Conservation (phyloP, 306 rosid species). For the Gastrolobium villosum region DNA sequence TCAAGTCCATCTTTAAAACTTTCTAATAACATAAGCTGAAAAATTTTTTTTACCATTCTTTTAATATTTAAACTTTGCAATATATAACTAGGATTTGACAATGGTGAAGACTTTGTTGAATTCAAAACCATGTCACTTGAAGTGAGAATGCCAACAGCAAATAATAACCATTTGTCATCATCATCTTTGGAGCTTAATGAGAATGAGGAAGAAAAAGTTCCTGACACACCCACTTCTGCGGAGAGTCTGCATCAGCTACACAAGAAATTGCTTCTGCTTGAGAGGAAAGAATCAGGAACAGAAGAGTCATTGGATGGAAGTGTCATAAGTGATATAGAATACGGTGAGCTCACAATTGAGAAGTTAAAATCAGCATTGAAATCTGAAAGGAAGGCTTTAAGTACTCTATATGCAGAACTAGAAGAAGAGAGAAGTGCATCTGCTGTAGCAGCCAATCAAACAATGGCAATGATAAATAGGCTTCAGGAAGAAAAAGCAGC, state of each 20-base stretch:
- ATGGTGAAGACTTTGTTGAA: slow-evolving; percentile 60
- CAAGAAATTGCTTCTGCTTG: slow-evolving; percentile 72
- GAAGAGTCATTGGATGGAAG: slow-evolving; percentile 94
- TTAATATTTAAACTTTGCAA: slow-evolving; percentile 10
- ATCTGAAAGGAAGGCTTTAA: slow-evolving; percentile 78
- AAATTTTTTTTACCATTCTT: too few species aligned
- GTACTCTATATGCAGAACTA: slow-evolving; percentile 77
- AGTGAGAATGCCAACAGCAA: slow-evolving; percentile 52
- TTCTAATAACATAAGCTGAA: not conserved
- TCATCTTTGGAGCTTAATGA: slow-evolving; percentile 60
- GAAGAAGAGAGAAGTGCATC: slow-evolving; percentile 99
- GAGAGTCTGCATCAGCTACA: slow-evolving; percentile 74
- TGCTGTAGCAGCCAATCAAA: slow-evolving; percentile 91
- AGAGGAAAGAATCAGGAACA: slow-evolving; percentile 77
- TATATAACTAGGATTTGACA: slow-evolving; percentile 51
- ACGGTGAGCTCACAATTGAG: slow-evolving; percentile 68
- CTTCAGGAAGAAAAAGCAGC: slow-evolving; percentile 98
- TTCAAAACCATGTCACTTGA: slow-evolving; percentile 65
- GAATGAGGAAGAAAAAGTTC: slow-evolving; percentile 77
- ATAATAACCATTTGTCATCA: slow-evolving; percentile 46
- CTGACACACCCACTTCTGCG: slow-evolving; percentile 81
- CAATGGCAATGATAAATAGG: slow-evolving; percentile 99
- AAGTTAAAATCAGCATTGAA: slow-evolving; percentile 73
- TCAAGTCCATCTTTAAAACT: slow-evolving; percentile 6
- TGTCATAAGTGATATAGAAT: slow-evolving; percentile 71